phyloP scores from a whole-genome alignment of 2,329 filamentous ascomycete genomes.

The Sarocladium strictum region DNA sequence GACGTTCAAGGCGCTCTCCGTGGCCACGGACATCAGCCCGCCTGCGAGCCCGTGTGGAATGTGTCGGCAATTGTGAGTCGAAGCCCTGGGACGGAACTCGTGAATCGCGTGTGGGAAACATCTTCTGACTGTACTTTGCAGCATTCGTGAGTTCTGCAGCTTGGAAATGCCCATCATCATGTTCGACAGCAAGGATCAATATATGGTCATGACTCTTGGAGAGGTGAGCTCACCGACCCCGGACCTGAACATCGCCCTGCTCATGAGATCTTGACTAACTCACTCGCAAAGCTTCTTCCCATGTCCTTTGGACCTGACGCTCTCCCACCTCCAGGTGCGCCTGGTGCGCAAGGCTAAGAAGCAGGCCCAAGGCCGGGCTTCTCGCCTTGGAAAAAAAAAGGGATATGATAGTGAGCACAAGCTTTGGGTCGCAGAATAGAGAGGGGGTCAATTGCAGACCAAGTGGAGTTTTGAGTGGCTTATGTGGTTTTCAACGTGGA shows the following conservation, averaged over 20 bases:
- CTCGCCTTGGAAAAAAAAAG: background rate
- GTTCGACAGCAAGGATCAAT: constrained; percentile 79
- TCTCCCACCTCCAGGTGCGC: constrained; percentile 35
- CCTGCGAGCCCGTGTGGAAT: constrained; percentile 83
- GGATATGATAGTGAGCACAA: background rate
- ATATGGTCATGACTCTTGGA: constrained; percentile 62
- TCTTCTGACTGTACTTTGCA: constrained; percentile 24
- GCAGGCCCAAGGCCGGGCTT: background rate
- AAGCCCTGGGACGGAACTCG: too few species aligned
- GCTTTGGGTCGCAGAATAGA: background rate
- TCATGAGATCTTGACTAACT: background rate
- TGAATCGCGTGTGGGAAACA: background rate
- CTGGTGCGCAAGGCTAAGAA: constrained; percentile 10
- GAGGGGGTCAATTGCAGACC: too few species aligned
- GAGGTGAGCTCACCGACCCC: constrained; percentile 55
- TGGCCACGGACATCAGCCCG: constrained; percentile 70
- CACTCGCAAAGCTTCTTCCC: constrained; percentile 49
- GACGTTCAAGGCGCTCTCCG: constrained; percentile 71
- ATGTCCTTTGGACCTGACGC: constrained; percentile 62
- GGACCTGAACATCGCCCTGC: too few species aligned
- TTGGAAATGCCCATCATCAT: constrained; percentile 75
- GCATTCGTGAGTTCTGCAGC: constrained; percentile 70
- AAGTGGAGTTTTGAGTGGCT: background rate
- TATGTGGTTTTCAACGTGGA: background rate
- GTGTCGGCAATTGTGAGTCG: constrained; percentile 81